Evolutionary conservation across 805 yeast species (phyloP).

Genomic region (Zygoascus tannicola): DNA sequence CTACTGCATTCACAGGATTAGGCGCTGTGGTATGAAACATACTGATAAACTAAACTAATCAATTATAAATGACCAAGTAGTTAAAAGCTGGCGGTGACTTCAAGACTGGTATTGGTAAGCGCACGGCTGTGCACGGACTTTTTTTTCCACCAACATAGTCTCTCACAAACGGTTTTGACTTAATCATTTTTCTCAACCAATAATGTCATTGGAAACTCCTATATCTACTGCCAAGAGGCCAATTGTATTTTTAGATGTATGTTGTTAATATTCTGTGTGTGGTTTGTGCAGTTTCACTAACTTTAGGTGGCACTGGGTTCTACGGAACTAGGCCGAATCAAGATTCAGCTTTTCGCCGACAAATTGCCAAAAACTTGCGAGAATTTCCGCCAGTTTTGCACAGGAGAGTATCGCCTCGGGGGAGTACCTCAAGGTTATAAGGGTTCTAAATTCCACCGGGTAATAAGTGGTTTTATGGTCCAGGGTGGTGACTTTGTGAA

Average conservation of each 20-base stretch:
- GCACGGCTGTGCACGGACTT: no score
- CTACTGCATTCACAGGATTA: slow-evolving; percentile 64
- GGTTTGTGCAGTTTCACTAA: background rate
- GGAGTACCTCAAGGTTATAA: slow-evolving; percentile 39
- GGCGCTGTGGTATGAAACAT: slow-evolving; percentile 53
- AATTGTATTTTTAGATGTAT: slow-evolving; percentile 36
- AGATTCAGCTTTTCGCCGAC: slow-evolving; percentile 35
- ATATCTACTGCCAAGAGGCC: slow-evolving; percentile 17
- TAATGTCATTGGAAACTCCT: no score
- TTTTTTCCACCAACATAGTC: no score
- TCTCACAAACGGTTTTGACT: no score
- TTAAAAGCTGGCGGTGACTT: no score
- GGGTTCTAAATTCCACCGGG: slow-evolving; percentile 31
- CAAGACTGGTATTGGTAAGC: no score
- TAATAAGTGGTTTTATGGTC: slow-evolving; percentile 37
- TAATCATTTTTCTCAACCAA: no score
- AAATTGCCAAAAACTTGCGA: slow-evolving; percentile 39
- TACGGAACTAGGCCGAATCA: slow-evolving; percentile 34
- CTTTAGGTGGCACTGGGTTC: slow-evolving; percentile 22
- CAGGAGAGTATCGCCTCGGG: slow-evolving; percentile 37
- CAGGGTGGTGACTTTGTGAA: slow-evolving; percentile 42
- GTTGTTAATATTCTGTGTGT: slow-evolving; percentile 9
- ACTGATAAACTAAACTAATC: no score
- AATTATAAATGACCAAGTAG: no score
- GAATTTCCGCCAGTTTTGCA: slow-evolving; percentile 45